A percentile compares a stretch with the other conserved stretches of the same genome.
These are phyloP conservation scores for Colletotrichum eremochloae DNA, from an alignment of 2,329 filamentous ascomycete genomes.

Conservation along the genomic window DNA sequence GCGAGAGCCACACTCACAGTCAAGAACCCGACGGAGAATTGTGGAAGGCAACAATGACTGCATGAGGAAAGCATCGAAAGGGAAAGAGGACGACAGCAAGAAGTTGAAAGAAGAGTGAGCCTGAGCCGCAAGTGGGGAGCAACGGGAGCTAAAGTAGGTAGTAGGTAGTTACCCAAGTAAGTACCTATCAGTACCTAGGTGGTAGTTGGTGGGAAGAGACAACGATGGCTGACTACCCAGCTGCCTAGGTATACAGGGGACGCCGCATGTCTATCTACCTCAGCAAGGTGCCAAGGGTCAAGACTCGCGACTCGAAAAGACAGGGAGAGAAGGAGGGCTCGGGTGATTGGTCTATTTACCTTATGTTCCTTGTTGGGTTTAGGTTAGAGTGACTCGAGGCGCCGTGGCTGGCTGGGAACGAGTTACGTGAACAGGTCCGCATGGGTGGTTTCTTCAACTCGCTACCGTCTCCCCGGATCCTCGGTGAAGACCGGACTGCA, in stretches of 20 bases:
- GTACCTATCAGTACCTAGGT: background rate
- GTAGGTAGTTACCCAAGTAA: background rate
- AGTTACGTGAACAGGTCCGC: conserved; percentile 41
- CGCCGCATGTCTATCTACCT: background rate
- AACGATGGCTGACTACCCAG: background rate
- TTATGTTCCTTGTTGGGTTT: conserved; percentile 22
- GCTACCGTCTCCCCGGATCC: conserved; percentile 42
- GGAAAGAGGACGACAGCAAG: background rate
- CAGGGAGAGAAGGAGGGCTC: conserved; percentile 1
- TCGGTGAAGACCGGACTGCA: conserved; percentile 45
- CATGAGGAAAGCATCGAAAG: background rate
- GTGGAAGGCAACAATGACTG: background rate
- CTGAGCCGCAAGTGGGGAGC: conserved; percentile 23
- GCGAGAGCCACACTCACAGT: background rate
- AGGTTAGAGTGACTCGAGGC: conserved; percentile 24
- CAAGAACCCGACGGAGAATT: background rate
- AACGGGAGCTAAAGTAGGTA: conserved; percentile 18
- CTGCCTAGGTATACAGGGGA: background rate
- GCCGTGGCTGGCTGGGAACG: conserved; percentile 3
- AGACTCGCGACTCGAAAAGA: background rate
- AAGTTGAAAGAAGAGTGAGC: conserved; percentile 26
- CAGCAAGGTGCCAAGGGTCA: background rate
- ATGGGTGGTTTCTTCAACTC: conserved; percentile 32
- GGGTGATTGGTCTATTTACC: conserved; percentile 11
- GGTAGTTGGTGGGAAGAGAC: background rate